Evolutionary conservation across 2,329 filamentous ascomycete genomes (phyloP), one percentile per base, ranked within the genome.

Genomic region (Falciphora oryzae): DNA sequence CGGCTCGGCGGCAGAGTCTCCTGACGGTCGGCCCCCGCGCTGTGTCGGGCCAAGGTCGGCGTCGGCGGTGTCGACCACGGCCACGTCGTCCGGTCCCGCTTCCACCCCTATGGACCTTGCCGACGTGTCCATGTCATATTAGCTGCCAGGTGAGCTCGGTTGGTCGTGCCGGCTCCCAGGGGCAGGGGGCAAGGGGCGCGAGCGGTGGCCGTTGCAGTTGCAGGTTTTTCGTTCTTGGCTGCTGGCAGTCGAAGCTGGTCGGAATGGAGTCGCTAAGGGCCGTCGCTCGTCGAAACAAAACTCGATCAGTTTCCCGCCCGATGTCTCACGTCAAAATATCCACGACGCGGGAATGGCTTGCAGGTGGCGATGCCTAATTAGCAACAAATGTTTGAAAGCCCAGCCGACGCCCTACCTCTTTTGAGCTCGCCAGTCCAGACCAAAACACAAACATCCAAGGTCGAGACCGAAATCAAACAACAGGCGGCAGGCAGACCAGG

Each of bases 221-320:
- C 44, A 22, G 18, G 11, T 25, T 29, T 58, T 16, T 2, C 57
- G 57, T 27, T 28, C 25, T 28, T 58, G 57, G 57, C 27, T 58
- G 57, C 57, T 58, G 57, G 16, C 56, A 25, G 27, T 25, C 56
- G n/a, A 57, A 13, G 57, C 44, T 6, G 44, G 44, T 50, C 44
- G 3, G 44, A n/a, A n/a, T 38, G 35, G 35, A 6, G 35, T 38
- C 35, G 44, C 44, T 16, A n/a, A n/a, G 44, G 22, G 44, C 44
- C 7, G 44, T 14, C 16, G 44, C 44, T 50, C 44, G 44, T n/a
- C 44, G 44, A n/a, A 11, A 16, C 44, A n/a, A n/a, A 2, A 10
- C 44, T n/a, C 18, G 18, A 22, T n/a, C 44, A n/a, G 18, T 7
- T 76, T 91, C 63, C 73, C 74, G 0, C 1, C 72, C 0, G 72